Conservation (phyloP, 345 rosid species). For the Syzygium oleosum region DNA sequence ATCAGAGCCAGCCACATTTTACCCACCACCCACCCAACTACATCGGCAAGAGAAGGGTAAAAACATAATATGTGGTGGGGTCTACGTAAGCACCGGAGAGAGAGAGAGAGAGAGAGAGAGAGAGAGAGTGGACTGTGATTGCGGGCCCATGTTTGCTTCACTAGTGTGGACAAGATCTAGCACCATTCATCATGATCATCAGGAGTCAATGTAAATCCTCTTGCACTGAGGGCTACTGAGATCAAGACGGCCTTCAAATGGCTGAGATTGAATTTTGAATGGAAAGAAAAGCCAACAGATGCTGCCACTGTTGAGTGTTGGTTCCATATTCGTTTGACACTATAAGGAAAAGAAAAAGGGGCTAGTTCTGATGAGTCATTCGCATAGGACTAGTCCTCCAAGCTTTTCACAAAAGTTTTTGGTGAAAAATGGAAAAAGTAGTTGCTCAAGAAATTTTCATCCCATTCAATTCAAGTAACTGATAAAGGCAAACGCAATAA, state of each 20-base stretch:
- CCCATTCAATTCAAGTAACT: background rate
- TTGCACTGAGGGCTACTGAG: background rate
- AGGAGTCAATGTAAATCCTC: background rate
- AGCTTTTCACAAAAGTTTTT: background rate
- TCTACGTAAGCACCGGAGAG: background rate
- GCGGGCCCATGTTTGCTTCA: slow-evolving; percentile 46
- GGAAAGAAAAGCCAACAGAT: background rate
- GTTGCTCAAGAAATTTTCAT: background rate
- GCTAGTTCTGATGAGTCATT: background rate
- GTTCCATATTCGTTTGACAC: background rate
- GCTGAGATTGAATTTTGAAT: background rate
- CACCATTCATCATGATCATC: slow-evolving; percentile 31
- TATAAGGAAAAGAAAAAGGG: background rate
- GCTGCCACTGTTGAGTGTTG: background rate
- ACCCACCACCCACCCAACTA: slow-evolving; percentile 4
- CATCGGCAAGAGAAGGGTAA: background rate
- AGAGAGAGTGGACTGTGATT: slow-evolving; percentile 22
- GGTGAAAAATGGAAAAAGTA: background rate
- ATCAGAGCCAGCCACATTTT: slow-evolving; percentile 22
- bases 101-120: slow-evolving; percentile 7
- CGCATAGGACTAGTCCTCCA: background rate
- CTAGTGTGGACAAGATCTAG: slow-evolving; percentile 53
- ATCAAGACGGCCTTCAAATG: background rate
- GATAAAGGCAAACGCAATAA: background rate
- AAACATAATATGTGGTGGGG: background rate